Evolutionary conservation across 2,329 filamentous ascomycete species (phyloP), one percentile per base, ranked within the genome.

Genomic region (Westerdykella ornata): DNA sequence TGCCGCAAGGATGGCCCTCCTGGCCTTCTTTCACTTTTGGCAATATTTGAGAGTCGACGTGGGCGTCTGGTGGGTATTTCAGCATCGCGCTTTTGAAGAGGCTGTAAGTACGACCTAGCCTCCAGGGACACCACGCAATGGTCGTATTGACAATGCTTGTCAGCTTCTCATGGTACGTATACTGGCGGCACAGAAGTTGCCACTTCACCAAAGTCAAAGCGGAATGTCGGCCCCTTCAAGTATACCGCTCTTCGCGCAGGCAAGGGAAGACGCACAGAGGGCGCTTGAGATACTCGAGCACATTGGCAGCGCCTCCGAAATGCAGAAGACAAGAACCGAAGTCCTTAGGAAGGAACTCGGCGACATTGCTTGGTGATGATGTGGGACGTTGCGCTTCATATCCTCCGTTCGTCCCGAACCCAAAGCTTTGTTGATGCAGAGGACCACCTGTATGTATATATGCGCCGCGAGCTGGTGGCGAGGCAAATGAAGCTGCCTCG

Each of bases 41-140:
- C 71, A 70, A 29, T 67, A 86, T 11, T 80, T 88, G 47, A 78
- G 82, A 51, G 71, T 72, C 13, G 85, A 90, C 67, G 83, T 84
- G 1, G 75, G 81, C 12, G 84, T 88, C 1, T 89, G 85, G 85
- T 90, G 85, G 85, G 84, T 87, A 1, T 87, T 88, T 51, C 85
- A 88, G 60, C 85, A 89, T 59, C 72, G 85, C 1, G 85, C 85
- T 0, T 89, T 89, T 57, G 72, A 89, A 39, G 85, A 89, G 68
- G 82, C 82, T 22, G 57, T 85, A 78, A 65, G 85, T 84, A 5
- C 30, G 28, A 6, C 8, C 8, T 14, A 15, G 8, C 16, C n/a
- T 31, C 3, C 29, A 8, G 9, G 28, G 18, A n/a, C 14, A 16
- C 15, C 20, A 15, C 12, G 30, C 13, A 33, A 29, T 29, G n/a